phyloP scores from a whole-genome alignment of 305 asterid genomes.

The Solanum chacoense region DNA sequence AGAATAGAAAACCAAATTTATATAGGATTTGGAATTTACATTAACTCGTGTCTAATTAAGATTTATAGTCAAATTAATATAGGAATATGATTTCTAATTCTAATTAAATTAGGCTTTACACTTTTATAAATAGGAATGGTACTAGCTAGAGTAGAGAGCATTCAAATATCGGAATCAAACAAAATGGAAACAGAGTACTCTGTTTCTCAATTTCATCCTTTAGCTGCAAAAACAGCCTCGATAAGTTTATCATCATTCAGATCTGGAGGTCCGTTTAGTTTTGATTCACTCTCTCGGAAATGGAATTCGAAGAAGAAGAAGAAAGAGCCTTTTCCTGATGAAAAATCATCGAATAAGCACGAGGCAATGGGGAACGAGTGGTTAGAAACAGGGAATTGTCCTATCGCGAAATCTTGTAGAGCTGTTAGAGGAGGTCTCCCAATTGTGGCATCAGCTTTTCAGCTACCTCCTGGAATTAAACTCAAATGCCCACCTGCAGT shows the following conservation, averaged over 20 bases:
- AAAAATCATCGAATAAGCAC: neutral
- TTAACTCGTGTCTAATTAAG: neutral
- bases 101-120: neutral
- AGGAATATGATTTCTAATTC: neutral
- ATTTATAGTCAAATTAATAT: neutral
- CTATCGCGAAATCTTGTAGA: conserved; percentile 4
- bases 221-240: neutral
- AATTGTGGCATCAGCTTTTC: conserved; percentile 43
- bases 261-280: neutral
- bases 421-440: conserved; percentile 37
- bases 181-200: neutral
- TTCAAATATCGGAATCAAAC: conserved; percentile 15
- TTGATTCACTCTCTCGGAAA: neutral
- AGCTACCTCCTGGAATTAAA: conserved; percentile 51
- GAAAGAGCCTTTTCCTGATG: too few species aligned
- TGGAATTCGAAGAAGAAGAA: too few species aligned
- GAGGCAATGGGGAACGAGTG: neutral
- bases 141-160: neutral
- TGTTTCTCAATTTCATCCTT: neutral
- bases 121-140: too few species aligned
- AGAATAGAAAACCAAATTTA: neutral
- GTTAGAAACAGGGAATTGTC: neutral
- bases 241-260: neutral
- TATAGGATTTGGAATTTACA: neutral
- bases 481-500: conserved; percentile 56